These are phyloP conservation scores for Fraxinus cuspidata DNA, from an alignment of 257 asterid species.

Conservation along the genomic window DNA sequence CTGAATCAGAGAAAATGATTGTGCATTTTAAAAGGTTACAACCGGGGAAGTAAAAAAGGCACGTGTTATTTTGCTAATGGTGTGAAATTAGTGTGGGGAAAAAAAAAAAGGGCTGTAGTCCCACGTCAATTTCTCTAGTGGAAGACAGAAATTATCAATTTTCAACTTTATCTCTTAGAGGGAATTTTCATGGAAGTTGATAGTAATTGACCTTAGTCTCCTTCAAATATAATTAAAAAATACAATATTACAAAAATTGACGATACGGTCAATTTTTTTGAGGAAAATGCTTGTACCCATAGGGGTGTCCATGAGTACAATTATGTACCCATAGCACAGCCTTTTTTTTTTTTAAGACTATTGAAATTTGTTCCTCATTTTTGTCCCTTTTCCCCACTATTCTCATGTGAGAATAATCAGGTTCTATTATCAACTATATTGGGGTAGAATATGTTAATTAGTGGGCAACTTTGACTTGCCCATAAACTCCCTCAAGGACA, in stretches of 20 bases:
- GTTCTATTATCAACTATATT: not conserved
- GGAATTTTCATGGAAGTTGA: conserved; percentile 28
- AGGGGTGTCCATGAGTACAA: too few relatives aligned
- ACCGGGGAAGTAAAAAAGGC: conserved; percentile 26
- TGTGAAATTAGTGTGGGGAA: conserved; percentile 11
- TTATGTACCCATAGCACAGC: too few relatives aligned
- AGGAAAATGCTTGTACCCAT: too few relatives aligned
- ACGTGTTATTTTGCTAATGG: not conserved
- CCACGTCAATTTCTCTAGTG: conserved; percentile 27
- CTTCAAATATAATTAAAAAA: not conserved
- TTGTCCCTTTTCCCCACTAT: not conserved
- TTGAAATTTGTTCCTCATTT: not conserved
- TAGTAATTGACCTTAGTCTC: conserved; percentile 31
- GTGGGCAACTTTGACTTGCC: not conserved
- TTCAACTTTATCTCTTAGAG: not conserved
- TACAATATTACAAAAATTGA: not conserved
- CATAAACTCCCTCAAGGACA: not conserved
- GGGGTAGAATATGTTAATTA: not conserved
- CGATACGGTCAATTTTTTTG: not conserved
- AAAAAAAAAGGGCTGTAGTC: conserved; percentile 1
- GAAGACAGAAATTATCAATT: conserved; percentile 29
- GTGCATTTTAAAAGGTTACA: conserved; percentile 20
- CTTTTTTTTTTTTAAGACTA: not conserved
- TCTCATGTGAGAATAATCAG: not conserved
- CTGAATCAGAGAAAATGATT: not conserved